Evolutionary conservation across 176 grass and related monocot genomes (phyloP).

Genomic region (Oryza coarctata): DNA sequence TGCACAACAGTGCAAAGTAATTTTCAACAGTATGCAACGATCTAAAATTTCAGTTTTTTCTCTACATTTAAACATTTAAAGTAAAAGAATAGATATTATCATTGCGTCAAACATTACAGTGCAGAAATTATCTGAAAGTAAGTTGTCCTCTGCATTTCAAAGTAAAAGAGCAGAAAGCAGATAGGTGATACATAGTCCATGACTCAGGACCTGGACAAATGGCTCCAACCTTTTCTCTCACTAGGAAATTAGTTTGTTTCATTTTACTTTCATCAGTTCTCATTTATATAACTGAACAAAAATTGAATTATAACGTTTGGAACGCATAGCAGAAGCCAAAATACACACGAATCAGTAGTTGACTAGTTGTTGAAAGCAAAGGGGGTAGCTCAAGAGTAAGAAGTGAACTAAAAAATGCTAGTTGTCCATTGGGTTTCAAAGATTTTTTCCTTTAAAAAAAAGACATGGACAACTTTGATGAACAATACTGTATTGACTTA

Average conservation of each 20-base stretch:
- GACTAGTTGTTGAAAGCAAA: no score
- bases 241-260: neutral
- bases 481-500: slow-evolving; percentile 25
- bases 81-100: neutral
- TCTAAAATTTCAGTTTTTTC: neutral
- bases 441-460: no score
- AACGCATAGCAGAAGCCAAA: neutral
- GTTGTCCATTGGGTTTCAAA: neutral
- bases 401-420: neutral
- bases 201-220: neutral
- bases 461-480: neutral
- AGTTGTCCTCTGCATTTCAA: neutral
- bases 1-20: neutral
- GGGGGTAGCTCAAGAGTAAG: no score
- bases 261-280: neutral
- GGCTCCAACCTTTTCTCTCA: neutral
- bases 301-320: neutral
- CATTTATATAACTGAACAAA: neutral
- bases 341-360: neutral
- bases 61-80: neutral
- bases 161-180: neutral
- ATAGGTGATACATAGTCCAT: neutral
- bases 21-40: neutral
- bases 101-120: neutral
- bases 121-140: neutral